These are phyloP conservation scores for Neurospora sp. DNA, from an alignment of 495 filamentous ascomycete genomes.

Conservation along the genomic window DNA sequence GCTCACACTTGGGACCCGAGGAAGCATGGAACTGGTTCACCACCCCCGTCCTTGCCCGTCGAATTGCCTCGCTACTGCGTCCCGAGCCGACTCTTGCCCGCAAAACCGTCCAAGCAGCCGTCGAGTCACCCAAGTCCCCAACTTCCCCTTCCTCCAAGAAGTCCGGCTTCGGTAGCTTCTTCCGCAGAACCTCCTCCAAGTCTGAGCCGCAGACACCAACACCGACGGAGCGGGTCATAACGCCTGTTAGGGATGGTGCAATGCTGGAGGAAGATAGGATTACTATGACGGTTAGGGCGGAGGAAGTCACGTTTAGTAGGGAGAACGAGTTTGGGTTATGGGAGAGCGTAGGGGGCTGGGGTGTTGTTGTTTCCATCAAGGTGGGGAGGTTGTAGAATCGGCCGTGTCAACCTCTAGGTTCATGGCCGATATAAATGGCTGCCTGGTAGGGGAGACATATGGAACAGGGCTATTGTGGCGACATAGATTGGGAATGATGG, in stretches of 20 bases:
- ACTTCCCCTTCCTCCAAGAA: not conserved
- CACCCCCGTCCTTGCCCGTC: not conserved
- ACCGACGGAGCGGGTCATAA: not conserved
- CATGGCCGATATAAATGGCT: not conserved
- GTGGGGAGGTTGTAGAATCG: not conserved
- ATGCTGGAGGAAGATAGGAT: slow-evolving; percentile 10
- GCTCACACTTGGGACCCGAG: not conserved
- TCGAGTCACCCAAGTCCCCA: not conserved
- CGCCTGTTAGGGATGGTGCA: not conserved
- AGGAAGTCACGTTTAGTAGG: slow-evolving; percentile 42
- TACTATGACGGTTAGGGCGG: slow-evolving; percentile 32
- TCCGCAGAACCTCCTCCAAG: not conserved
- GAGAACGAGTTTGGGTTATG: slow-evolving; percentile 45
- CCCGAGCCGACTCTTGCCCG: not conserved
- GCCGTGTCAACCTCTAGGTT: not conserved
- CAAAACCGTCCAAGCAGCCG: not conserved
- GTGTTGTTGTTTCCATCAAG: slow-evolving; percentile 33
- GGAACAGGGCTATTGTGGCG: not conserved
- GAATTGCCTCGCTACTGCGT: not conserved
- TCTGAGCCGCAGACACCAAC: not conserved
- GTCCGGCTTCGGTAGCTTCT: not conserved
- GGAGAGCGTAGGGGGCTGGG: slow-evolving; percentile 40
- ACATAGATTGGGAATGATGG: not conserved
- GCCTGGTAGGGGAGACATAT: not conserved
- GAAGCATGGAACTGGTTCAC: not conserved